Base-by-base conservation (phyloP, 257 asterid genomes). In the Paulownia fortunei region DNA sequence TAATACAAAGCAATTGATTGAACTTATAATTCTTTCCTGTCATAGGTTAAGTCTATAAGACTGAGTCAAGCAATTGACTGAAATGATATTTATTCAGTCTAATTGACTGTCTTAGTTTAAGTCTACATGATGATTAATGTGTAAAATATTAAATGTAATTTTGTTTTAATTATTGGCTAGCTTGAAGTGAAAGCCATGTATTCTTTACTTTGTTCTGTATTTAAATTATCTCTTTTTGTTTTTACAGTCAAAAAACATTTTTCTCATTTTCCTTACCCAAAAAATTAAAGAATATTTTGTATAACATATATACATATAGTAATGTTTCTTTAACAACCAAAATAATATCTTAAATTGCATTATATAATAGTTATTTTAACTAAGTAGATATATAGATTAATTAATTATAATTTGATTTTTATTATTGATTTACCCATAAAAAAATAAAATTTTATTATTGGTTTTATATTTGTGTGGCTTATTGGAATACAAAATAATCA, bases 51-150 rank as follows among this genome's bases (percentile, higher is more conserved):
- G 15, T 21, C 37, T 23, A 12, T 39, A 42, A n/a, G 8, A 65
- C 39, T 37, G 72, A 65, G 39, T 41, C n/a, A 39, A n/a, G 39
- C 39, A 9, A 67, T 68, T 68, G 73, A 68, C 73, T 6, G 39
- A 66, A 63, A 39, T 39, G 30, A 64, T 62, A 18, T 8, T 39
- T 10, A 18, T 39, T 64, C 19, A 64, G 21, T 62, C 5, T 64
- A n/a, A 37, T 64, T 66, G 21, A 21, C 37, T 21, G 56, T 21
- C 72, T 18, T 19, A 4, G 34, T 3, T 41, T 15, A 8, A 15
- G 46, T 56, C 16, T 56, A 24, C 34, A 56, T 3, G 16, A 56
- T 56, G 34, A 59, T 26, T 59, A 9, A 59, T 51, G 58, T 51
- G 24, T 51, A n/a, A n/a, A 51, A 11, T 44, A 44, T 4, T 44